Base-by-base conservation (phyloP, 2,329 filamentous ascomycete species). In the Sordariomycetes sp. region DNA sequence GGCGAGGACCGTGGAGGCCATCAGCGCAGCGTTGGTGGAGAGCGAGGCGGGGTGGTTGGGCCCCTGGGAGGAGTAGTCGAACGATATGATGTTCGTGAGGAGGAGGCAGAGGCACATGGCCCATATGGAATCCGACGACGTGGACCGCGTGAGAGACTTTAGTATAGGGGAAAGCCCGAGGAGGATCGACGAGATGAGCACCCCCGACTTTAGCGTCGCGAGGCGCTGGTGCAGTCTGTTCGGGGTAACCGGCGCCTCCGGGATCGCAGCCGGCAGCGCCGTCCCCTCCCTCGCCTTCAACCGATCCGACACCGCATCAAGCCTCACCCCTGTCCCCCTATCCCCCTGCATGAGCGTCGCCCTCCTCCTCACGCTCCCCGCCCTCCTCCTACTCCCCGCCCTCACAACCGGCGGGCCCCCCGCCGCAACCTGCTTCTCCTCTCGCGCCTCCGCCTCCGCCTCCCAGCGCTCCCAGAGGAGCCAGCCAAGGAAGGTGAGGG, bases 11-110 rank as follows among this genome's bases (percentile, higher is more conserved):
- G 94, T 96, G 5, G 87, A 92, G 0, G 92, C 92, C 90, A 97
- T 97, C 56, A 99, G 78, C 1, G 92, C 94, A 1, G 94, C 94
- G 63, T 97, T 99, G 25, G 94, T 99, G 10, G 90, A 95, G 5
- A 97, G 78, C 3, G 77, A 86, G 10, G 85, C 85, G 0, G 85
- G 85, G 63, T 89, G 86, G 63, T 84, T 86, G 59, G 69, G 72
- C 25, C 75, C 76, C 69, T 60, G 59, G 24, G 82, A 71, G 36
- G 89, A 89, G 70, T 99, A 99, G 76, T 99, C 94, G 67, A 96
- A 97, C 69, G 95, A 96, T 71, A 96, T 95, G 60, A 97, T 90
- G 69, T 99, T 99, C 72, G 96, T 92, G 65, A 88, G 82, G 61
- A 99, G 82, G 52, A 99, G 79, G 84, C 90, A 94, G 66, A 89